Base-by-base conservation (phyloP, 441 rosid species). In the Pelargonium myrrhifolium region DNA sequence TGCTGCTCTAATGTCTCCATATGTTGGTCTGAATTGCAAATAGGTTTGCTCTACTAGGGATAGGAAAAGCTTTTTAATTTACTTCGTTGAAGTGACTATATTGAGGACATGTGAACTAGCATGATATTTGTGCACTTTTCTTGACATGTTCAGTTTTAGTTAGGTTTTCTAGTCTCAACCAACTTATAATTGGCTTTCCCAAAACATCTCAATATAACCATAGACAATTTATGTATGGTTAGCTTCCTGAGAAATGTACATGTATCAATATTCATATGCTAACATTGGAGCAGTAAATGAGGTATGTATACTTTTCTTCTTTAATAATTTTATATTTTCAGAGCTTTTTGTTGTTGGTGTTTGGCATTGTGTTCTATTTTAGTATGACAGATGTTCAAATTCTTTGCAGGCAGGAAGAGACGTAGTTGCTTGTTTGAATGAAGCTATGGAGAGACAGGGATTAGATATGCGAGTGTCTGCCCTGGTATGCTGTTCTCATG, bases 381-480 rank as follows among this genome's bases (percentile, higher is more conserved):
- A 31, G 37, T 31, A 31, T 31, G 37, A 31, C 37, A 31, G 37
- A 49, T 49, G 56, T 64, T 12, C 7, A 53, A 58, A 26, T 55
- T 62, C 28, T 42, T 71, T 70, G 63, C 77, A 92, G 96, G 87
- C 90, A 43, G 97, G 96, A 53, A 81, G 75, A 74, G 86, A 90
- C 65, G 94, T 90, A 1, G 94, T 93, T 71, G 86, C 89, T 66
- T 92, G 98, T 72, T 77, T 92, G 73, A 92, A 87, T 78, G 89
- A 90, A 75, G 98, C 96, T 18, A 88, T 88, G 91, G 84, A 85
- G 71, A 79, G 86, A 68, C 83, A 60, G 77, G 80, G 85, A 65
- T 73, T 92, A 31, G 82, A 86, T 63, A 90, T 92, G 98, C 71
- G 78, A 58, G 97, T 93, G 73, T 86, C 97, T 65, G 94, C 96